phyloP scores from a whole-genome alignment of 2,329 filamentous ascomycete genomes.

The Cladophialophora psammophila region DNA sequence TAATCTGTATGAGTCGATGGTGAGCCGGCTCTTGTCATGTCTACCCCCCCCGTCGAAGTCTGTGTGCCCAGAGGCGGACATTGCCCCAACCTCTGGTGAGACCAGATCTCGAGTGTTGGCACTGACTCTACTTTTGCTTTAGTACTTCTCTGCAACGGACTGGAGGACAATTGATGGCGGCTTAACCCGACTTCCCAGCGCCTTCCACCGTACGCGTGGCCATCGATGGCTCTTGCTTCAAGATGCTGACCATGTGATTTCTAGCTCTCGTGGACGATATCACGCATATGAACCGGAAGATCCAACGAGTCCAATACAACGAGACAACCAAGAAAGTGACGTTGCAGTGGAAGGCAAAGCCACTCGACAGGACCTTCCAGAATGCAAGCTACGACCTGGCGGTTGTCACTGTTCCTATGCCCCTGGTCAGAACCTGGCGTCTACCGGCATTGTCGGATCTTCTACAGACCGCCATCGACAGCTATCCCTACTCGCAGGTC shows the following conservation, averaged over 20 bases:
- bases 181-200: constrained; percentile 64
- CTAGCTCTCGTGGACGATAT: constrained; percentile 62
- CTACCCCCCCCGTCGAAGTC: not conserved
- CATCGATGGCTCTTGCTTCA: not conserved
- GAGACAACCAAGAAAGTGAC: constrained; percentile 61
- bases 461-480: constrained; percentile 56
- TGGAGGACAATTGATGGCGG: constrained; percentile 72
- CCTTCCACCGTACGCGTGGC: constrained; percentile 60
- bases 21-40: not conserved
- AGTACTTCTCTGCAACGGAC: constrained; percentile 65
- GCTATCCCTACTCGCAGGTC: constrained; percentile 58
- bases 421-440: constrained; percentile 68
- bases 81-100: not conserved
- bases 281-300: constrained; percentile 63
- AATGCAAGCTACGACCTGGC: constrained; percentile 69
- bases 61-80: not conserved
- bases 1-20: constrained; percentile 61
- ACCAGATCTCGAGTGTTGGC: not conserved
- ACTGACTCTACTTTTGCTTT: not conserved
- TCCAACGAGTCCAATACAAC: constrained; percentile 65
- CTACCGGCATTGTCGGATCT: constrained; percentile 63
- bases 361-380: constrained; percentile 51
- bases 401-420: constrained; percentile 70
- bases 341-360: constrained; percentile 61
- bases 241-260: not conserved